Evolutionary conservation across 768 basidiomycete species (phyloP).

Genomic region (Leucocoprinus leucothites): DNA sequence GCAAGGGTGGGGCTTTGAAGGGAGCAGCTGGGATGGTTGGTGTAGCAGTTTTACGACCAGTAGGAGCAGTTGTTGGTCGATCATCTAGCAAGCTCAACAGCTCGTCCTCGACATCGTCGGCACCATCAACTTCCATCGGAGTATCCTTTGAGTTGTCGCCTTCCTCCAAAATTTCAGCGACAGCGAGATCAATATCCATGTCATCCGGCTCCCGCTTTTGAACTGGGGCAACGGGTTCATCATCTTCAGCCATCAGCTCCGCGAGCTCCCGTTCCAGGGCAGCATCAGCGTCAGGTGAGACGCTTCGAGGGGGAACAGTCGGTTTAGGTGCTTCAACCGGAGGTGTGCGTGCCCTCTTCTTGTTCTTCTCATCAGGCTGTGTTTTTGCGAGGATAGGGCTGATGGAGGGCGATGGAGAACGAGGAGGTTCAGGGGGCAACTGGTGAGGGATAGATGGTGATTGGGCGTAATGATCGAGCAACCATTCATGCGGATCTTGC

Average conservation of each 20-base stretch:
- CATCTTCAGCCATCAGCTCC: constrained; percentile 30
- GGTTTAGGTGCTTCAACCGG: constrained; percentile 7
- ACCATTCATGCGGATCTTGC: constrained; percentile 59
- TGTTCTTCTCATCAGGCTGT: constrained; percentile 1
- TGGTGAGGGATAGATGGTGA: constrained; percentile 27
- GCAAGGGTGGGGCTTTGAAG: background rate
- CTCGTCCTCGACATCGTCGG: constrained; percentile 60
- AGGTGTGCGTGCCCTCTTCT: constrained; percentile 12
- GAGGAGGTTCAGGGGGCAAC: constrained; percentile 25
- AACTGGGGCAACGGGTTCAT: constrained; percentile 18
- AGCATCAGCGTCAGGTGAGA: constrained; percentile 32
- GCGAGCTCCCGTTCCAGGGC: constrained; percentile 47
- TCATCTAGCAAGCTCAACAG: constrained; percentile 69
- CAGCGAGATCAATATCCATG: constrained; percentile 44
- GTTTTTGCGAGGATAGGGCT: constrained; percentile 21
- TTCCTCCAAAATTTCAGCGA: constrained; percentile 36
- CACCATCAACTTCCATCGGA: constrained; percentile 23
- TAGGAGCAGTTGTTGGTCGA: constrained; percentile 22
- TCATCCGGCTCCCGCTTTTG: constrained; percentile 35
- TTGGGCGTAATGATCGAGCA: constrained; percentile 51
- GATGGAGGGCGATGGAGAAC: constrained; percentile 23
- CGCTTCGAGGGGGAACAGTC: constrained; percentile 16
- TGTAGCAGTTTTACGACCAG: constrained; percentile 7
- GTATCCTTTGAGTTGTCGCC: constrained; percentile 16
- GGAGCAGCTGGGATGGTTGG: background rate